Evolutionary conservation across 495 filamentous ascomycete species (phyloP).

Genomic region (Aspergillus incahuasiensis): DNA sequence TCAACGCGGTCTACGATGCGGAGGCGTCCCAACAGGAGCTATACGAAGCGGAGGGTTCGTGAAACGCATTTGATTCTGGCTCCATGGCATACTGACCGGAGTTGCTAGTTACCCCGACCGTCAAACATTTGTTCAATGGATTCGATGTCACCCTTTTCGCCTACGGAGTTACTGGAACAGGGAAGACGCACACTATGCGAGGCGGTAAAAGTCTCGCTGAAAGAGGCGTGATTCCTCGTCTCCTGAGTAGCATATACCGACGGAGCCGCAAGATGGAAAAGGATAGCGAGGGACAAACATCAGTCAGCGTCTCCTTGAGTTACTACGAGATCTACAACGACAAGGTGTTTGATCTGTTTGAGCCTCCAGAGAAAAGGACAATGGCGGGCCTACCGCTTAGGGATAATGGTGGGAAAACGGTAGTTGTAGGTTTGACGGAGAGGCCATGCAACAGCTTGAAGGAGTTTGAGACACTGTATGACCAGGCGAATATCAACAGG

Average conservation of each 20-base stretch:
- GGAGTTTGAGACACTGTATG: slow-evolving; percentile 89
- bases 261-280: slow-evolving; percentile 82
- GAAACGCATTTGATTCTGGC: background rate
- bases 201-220: slow-evolving; percentile 86
- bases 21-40: slow-evolving; percentile 75
- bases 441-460: slow-evolving; percentile 78
- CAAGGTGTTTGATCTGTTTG: slow-evolving; percentile 90
- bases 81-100: slow-evolving; percentile 20
- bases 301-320: slow-evolving; percentile 73
- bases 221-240: slow-evolving; percentile 82
- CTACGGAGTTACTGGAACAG: slow-evolving; percentile 92
- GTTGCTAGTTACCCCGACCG: slow-evolving; percentile 60
- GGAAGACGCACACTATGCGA: slow-evolving; percentile 98
- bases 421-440: slow-evolving; percentile 89
- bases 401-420: slow-evolving; percentile 84
- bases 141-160: slow-evolving; percentile 93
- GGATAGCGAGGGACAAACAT: slow-evolving; percentile 69
- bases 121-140: slow-evolving; percentile 91
- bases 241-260: slow-evolving; percentile 84
- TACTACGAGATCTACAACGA: slow-evolving; percentile 99
- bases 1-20: slow-evolving; percentile 88
- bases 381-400: slow-evolving; percentile 78
- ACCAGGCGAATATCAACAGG: slow-evolving; percentile 89
- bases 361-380: slow-evolving; percentile 85
- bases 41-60: slow-evolving; percentile 81